A percentile compares a stretch with the other conserved stretches of the same genome.
Conservation (phyloP, 805 yeast genomes). For the Cyberlindnera misumaiensis region DNA sequence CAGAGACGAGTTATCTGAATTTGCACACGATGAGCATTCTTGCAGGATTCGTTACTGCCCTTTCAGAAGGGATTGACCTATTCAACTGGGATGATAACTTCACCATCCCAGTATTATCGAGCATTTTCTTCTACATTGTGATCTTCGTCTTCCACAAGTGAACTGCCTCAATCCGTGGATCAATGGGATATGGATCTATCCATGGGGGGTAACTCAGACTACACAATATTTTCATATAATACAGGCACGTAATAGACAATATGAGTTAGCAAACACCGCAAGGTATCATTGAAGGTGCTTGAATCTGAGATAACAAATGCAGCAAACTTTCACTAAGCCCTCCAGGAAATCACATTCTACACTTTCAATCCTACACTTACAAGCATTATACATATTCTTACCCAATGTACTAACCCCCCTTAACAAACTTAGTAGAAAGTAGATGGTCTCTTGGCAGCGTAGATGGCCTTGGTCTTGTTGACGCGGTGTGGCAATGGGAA, state of each 20-base stretch:
- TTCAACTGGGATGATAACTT: constrained; percentile 84
- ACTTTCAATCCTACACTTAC: constrained; percentile 8
- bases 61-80: constrained; percentile 78
- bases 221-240: too few relatives aligned
- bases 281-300: too few relatives aligned
- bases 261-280: too few relatives aligned
- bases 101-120: constrained; percentile 86
- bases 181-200: too few relatives aligned
- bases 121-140: constrained; percentile 50
- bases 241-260: too few relatives aligned
- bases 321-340: too few relatives aligned
- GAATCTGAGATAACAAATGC: too few relatives aligned
- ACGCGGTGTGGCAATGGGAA: constrained; percentile 99
- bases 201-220: too few relatives aligned
- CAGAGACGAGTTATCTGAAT: constrained; percentile 50
- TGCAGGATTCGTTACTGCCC: constrained; percentile 77
- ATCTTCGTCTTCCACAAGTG: constrained; percentile 29
- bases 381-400: constrained; percentile 8
- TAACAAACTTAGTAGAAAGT: constrained; percentile 73
- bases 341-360: too few relatives aligned
- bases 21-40: constrained; percentile 48
- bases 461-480: constrained; percentile 82
- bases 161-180: too few relatives aligned
- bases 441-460: constrained; percentile 89
- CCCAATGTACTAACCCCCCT: too few relatives aligned